These are phyloP conservation scores for Beta vulgaris DNA, from an alignment of 148 eudicot genomes.

Conservation along the genomic window DNA sequence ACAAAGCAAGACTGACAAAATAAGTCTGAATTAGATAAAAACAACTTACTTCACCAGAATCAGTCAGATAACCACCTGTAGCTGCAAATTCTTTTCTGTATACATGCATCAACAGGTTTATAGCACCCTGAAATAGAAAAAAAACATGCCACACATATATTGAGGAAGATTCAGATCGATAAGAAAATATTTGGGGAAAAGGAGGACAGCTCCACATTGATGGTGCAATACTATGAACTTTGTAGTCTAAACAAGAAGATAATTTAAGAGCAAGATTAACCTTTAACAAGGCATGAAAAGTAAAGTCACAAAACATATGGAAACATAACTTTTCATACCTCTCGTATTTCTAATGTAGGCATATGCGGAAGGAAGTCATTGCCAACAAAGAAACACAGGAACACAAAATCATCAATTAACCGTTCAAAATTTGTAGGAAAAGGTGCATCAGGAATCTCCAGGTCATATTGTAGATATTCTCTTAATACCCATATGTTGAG, in stretches of 20 bases:
- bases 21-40: slow-evolving; percentile 9
- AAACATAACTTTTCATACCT: slow-evolving; percentile 49
- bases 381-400: slow-evolving; percentile 98
- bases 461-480: slow-evolving; percentile 87
- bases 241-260: background rate
- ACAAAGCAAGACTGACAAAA: background rate
- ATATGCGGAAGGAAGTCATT: slow-evolving; percentile 99
- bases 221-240: background rate
- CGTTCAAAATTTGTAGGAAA: slow-evolving; percentile 75
- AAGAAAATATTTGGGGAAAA: background rate
- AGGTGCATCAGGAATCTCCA: slow-evolving; percentile 73
- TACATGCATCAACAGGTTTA: slow-evolving; percentile 77
- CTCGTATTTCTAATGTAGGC: slow-evolving; percentile 98
- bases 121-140: slow-evolving; percentile 68
- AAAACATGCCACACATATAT: slow-evolving; percentile 12
- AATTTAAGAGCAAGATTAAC: background rate
- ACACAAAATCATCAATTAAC: slow-evolving; percentile 92
- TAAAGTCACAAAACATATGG: background rate
- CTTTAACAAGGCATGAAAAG: background rate
- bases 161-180: background rate
- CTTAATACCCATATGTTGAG: slow-evolving; percentile 93
- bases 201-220: background rate
- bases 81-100: slow-evolving; percentile 80
- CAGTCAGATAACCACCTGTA: slow-evolving; percentile 98
- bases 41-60: slow-evolving; percentile 90